phyloP scores from a whole-genome alignment of 352 stramenopile species.

The Phytophthora multivora region DNA sequence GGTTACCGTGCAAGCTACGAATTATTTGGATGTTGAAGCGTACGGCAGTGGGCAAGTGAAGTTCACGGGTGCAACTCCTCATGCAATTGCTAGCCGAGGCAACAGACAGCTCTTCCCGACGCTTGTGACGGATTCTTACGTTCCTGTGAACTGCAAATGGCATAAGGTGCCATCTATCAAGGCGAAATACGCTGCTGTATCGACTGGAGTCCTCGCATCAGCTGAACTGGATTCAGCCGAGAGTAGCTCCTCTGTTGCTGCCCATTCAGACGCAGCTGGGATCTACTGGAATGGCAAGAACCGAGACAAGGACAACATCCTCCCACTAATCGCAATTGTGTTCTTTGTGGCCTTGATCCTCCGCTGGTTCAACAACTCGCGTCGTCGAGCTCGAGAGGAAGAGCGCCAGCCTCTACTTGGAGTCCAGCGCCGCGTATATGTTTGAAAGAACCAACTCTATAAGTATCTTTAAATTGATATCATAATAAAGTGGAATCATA shows the following conservation, averaged over 20 bases:
- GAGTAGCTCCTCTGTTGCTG: constrained; percentile 9
- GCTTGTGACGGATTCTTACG: constrained; percentile 10
- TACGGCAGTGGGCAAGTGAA: constrained; percentile 23
- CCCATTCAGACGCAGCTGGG: background rate
- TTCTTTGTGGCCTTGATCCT: constrained; percentile 30
- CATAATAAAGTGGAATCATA: too few species aligned
- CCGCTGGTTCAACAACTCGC: constrained; percentile 28
- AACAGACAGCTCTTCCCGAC: constrained; percentile 5
- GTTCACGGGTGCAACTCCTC: constrained; percentile 13
- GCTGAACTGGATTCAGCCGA: constrained; percentile 26
- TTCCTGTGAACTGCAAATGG: constrained; percentile 14
- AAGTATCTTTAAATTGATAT: constrained; percentile 3
- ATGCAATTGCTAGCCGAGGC: constrained; percentile 13
- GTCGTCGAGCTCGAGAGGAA: constrained; percentile 26
- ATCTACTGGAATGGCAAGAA: constrained; percentile 6
- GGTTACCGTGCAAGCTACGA: constrained; percentile 41
- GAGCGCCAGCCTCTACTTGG: constrained; percentile 14
- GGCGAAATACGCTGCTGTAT: constrained; percentile 9
- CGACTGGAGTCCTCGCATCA: constrained; percentile 8
- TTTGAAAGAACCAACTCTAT: constrained; percentile 3
- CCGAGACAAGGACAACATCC: constrained; percentile 12
- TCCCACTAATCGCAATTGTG: constrained; percentile 22
- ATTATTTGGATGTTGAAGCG: constrained; percentile 16
- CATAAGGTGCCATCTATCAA: constrained; percentile 27
- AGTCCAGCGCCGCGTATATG: constrained; percentile 24